A percentile compares a stretch with the other conserved stretches of the same genome.
Evolutionary conservation across 495 filamentous ascomycete genomes (phyloP).

Genomic region (Evernia prunastri): DNA sequence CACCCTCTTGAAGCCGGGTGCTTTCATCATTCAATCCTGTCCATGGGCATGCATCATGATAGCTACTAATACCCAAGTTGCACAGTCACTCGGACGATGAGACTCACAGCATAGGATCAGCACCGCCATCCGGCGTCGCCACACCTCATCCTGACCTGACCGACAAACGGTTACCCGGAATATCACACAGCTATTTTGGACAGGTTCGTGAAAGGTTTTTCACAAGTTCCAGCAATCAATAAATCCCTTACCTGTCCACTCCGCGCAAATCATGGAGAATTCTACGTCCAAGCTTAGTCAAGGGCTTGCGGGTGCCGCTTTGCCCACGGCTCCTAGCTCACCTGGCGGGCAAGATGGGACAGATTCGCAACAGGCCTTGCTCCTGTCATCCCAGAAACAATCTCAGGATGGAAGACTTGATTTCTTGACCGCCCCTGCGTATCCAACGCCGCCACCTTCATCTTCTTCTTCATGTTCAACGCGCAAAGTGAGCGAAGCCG

Average conservation of each 20-base stretch:
- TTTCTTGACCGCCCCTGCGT: conserved; percentile 31
- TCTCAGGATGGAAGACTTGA: conserved; percentile 7
- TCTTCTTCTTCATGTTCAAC: conserved; percentile 47
- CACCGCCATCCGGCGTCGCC: conserved; percentile 74
- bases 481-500: conserved; percentile 42
- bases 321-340: conserved; percentile 27
- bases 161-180: conserved; percentile 85
- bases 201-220: conserved; percentile 80
- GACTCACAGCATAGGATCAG: conserved; percentile 64
- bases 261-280: conserved; percentile 31
- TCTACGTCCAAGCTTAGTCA: conserved; percentile 8
- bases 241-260: conserved; percentile 27
- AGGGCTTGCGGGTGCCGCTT: conserved; percentile 8
- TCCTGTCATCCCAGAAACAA: conserved; percentile 27
- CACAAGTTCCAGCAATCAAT: conserved; percentile 44
- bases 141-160: conserved; percentile 84
- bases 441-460: conserved; percentile 53
- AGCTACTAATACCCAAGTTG: conserved; percentile 14
- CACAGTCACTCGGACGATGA: conserved; percentile 54
- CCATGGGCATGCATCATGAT: not conserved
- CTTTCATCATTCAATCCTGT: not conserved
- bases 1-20: not conserved
- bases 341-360: conserved; percentile 30
- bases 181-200: conserved; percentile 85
- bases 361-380: conserved; percentile 25